These are phyloP conservation scores for Moesziomyces parantarcticus DNA, from an alignment of 1,284 basidiomycete genomes.

Conservation along the genomic window DNA sequence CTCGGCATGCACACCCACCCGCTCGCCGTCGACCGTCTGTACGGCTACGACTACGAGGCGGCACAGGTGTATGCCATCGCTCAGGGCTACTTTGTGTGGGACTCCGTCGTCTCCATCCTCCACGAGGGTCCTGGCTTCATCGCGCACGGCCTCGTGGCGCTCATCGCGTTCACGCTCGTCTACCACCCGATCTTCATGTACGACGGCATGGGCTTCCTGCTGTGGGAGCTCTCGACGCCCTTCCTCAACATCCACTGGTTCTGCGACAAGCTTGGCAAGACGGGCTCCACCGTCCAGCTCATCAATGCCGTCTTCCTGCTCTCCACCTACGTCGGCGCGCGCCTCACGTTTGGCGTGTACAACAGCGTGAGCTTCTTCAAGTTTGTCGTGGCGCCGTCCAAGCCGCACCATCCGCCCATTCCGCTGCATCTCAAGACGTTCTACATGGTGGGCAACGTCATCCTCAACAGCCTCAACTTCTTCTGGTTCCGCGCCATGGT, in stretches of 20 bases:
- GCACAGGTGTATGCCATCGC: slow-evolving; percentile 62
- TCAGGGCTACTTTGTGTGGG: slow-evolving; percentile 66
- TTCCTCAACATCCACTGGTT: slow-evolving; percentile 70
- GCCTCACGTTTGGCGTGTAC: slow-evolving; percentile 67
- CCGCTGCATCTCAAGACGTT: slow-evolving; percentile 36
- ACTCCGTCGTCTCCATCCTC: slow-evolving; percentile 62
- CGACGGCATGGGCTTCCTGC: slow-evolving; percentile 67
- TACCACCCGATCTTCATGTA: slow-evolving; percentile 68
- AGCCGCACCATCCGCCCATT: slow-evolving; percentile 49
- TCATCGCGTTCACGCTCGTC: slow-evolving; percentile 62
- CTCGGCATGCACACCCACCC: slow-evolving; percentile 38
- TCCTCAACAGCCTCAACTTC: slow-evolving; percentile 66
- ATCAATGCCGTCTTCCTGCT: slow-evolving; percentile 67
- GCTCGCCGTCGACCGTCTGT: slow-evolving; percentile 55
- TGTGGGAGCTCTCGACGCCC: slow-evolving; percentile 67
- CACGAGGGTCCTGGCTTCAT: slow-evolving; percentile 68
- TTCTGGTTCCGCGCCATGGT: slow-evolving; percentile 69
- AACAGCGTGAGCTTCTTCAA: slow-evolving; percentile 62
- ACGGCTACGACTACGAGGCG: slow-evolving; percentile 60
- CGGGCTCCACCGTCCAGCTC: slow-evolving; percentile 65
- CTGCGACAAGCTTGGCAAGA: slow-evolving; percentile 68
- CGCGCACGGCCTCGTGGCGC: slow-evolving; percentile 66
- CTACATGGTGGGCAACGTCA: slow-evolving; percentile 56
- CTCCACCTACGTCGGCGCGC: slow-evolving; percentile 63
- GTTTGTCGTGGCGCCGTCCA: slow-evolving; percentile 53